phyloP scores from a whole-genome alignment of 2,329 filamentous ascomycete species.

The Ophiobolus disseminans region DNA sequence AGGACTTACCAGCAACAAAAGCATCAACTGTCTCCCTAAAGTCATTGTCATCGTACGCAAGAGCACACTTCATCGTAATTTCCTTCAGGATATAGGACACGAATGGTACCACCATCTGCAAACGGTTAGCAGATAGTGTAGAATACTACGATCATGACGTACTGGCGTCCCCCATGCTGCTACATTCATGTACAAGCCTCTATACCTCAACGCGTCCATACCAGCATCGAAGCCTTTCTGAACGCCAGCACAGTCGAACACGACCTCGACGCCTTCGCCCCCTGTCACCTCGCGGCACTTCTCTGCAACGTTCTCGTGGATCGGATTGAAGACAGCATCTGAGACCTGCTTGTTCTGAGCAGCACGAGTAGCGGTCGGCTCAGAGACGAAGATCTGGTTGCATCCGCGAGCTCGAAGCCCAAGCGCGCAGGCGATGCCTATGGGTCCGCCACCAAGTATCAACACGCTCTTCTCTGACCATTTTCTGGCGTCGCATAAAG shows the following conservation, averaged over 20 bases:
- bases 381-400: slow-evolving; percentile 33
- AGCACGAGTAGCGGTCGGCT: slow-evolving; percentile 28
- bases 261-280: slow-evolving; percentile 42
- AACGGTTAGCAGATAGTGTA: slow-evolving; percentile 1
- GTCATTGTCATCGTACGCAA: slow-evolving; percentile 41
- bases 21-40: slow-evolving; percentile 44
- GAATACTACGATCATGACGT: slow-evolving; percentile 6
- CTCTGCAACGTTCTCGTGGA: slow-evolving; percentile 35
- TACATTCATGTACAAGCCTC: slow-evolving; percentile 44
- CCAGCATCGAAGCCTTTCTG: slow-evolving; percentile 38
- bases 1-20: slow-evolving; percentile 36
- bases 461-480: slow-evolving; percentile 25
- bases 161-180: slow-evolving; percentile 43
- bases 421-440: slow-evolving; percentile 30
- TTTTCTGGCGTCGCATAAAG: slow-evolving; percentile 8
- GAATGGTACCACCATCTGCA: slow-evolving; percentile 39
- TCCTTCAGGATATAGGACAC: slow-evolving; percentile 38
- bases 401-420: slow-evolving; percentile 30
- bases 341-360: slow-evolving; percentile 32
- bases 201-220: slow-evolving; percentile 36
- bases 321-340: slow-evolving; percentile 36
- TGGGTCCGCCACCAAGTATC: slow-evolving; percentile 38
- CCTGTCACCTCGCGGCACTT: slow-evolving; percentile 34
- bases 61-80: slow-evolving; percentile 34
- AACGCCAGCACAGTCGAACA: slow-evolving; percentile 47